Base-by-base conservation (phyloP, 768 basidiomycete species). In the Pulveroboletus sp. region DNA sequence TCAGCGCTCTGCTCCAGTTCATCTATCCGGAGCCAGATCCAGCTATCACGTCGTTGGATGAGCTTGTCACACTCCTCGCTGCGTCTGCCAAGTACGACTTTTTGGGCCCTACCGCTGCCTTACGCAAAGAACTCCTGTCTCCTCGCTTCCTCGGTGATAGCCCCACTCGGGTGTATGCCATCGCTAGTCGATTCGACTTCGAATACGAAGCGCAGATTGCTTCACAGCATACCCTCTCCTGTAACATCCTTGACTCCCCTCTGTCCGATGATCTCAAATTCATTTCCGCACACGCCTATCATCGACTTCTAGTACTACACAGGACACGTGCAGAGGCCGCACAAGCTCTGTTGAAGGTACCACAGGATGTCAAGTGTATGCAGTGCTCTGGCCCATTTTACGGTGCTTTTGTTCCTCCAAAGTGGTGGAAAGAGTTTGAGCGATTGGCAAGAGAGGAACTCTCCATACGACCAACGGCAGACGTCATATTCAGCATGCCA, bases 341-440 rank as follows among this genome's bases (percentile, higher is more conserved):
- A 2, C 65, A 72, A 25, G 70, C 69, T 12, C 63, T 82, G 34
- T 62, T 87, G 8, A 66, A 71, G 49, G 60, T 70, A 17, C 68
- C 77, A 0, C 71, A 74, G 4, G 72, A 77, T 29, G 59, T 84
- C 54, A 80, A 80, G 63, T 88, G 87, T 65, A 76, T 81, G 69
- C 79, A 83, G 51, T 89, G 85, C 57, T 87, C 84, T 34, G 79
- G 80, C 63, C 59, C 67, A 13, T 65, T 61, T 47, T 71, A 70
- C 64, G 68, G 73, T 2, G 67, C 73, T 42, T 69, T 78, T 49
- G 69, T 70, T 6, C 72, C 74, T 6, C 87, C 87, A 19, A 76
- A 75, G 63, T 88, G 85, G 87, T 89, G 85, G 86, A 60, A 62
- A 19, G 78, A 79, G 51, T 90, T 79, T 57, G 75, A 78, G 62